Evolutionary conservation across 2,329 filamentous ascomycete genomes (phyloP).

Genomic region (Fusarium torulosum): DNA sequence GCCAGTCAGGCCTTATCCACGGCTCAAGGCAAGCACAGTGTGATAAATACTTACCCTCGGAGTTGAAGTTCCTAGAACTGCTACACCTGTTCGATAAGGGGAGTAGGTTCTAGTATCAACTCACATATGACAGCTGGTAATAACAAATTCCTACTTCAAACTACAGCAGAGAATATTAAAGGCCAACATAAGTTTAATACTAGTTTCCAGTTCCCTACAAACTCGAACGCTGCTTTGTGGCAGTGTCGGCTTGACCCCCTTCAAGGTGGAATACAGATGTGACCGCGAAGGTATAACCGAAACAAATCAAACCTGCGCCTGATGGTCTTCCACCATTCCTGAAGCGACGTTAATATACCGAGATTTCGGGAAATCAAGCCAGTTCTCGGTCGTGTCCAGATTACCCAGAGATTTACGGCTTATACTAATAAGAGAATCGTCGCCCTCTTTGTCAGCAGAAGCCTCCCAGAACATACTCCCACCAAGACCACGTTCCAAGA

Average conservation of each 20-base stretch:
- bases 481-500: slow-evolving; percentile 23
- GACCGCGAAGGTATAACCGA: neutral
- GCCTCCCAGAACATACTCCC: slow-evolving; percentile 42
- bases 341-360: slow-evolving; percentile 66
- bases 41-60: neutral
- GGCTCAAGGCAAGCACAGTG: neutral
- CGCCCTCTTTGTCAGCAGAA: slow-evolving; percentile 31
- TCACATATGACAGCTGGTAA: neutral
- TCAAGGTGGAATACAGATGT: neutral
- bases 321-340: slow-evolving; percentile 13
- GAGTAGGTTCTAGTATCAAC: neutral
- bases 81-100: neutral
- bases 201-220: neutral
- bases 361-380: slow-evolving; percentile 51
- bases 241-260: neutral
- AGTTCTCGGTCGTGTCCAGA: slow-evolving; percentile 31
- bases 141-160: neutral
- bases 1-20: neutral
- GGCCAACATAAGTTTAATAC: neutral
- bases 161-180: neutral
- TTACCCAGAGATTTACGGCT: slow-evolving; percentile 19
- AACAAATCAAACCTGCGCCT: neutral
- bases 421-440: slow-evolving; percentile 29
- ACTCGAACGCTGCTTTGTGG: neutral
- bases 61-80: neutral